Evolutionary conservation across 2,329 filamentous ascomycete species (phyloP).

Genomic region (Graphilbum fragrans): DNA sequence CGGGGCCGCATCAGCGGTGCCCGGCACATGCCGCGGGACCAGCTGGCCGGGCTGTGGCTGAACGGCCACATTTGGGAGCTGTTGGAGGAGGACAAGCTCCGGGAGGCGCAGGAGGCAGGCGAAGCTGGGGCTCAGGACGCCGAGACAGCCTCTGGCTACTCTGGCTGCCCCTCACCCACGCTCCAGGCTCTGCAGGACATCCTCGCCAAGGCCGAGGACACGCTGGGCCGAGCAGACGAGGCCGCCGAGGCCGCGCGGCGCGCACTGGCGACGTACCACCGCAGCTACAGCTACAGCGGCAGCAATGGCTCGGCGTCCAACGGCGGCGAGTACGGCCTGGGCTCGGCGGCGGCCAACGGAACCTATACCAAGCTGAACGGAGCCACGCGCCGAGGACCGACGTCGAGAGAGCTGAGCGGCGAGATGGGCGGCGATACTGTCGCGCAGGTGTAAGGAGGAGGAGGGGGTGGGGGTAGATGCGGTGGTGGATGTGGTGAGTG

Average conservation of each 20-base stretch:
- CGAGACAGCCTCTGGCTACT: background rate
- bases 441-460: background rate
- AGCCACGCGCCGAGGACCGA: constrained; percentile 29
- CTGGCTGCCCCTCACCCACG: constrained; percentile 23
- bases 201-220: constrained; percentile 30
- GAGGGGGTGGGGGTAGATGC: background rate
- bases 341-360: constrained; percentile 2
- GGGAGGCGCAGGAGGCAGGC: constrained; percentile 2
- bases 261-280: constrained; percentile 27
- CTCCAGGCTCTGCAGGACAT: constrained; percentile 28
- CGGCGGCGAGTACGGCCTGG: background rate
- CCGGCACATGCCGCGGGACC: constrained; percentile 39
- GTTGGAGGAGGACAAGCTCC: constrained; percentile 16
- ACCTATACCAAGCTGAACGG: constrained; percentile 5
- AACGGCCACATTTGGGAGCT: constrained; percentile 49
- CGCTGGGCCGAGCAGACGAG: constrained; percentile 32
- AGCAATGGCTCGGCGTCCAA: constrained; percentile 7
- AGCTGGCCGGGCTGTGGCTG: constrained; percentile 48
- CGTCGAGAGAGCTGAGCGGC: constrained; percentile 42
- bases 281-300: background rate
- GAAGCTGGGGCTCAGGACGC: too few relatives aligned
- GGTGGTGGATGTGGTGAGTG: background rate
- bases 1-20: constrained; percentile 52
- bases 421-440: constrained; percentile 51
- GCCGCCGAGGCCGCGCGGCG: constrained; percentile 30